A percentile compares a stretch with the other conserved stretches of the same genome.
Evolutionary conservation across 768 basidiomycete genomes (phyloP).

Genomic region (Panellus pusillus): DNA sequence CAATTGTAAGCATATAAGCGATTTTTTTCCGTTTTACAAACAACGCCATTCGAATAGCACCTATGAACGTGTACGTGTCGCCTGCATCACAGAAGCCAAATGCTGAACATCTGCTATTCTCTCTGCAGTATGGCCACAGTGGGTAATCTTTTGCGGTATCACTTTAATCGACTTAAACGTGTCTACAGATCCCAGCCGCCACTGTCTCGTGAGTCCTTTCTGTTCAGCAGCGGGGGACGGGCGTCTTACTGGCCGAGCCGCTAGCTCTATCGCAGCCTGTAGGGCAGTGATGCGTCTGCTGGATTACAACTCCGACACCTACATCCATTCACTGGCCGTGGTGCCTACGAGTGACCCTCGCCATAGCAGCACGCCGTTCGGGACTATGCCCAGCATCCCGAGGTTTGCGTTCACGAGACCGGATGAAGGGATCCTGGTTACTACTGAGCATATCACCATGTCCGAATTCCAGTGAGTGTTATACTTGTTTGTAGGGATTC

Average conservation of each 20-base stretch:
- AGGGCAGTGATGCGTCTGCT: slow-evolving; percentile 67
- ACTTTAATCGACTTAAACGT: slow-evolving; percentile 11
- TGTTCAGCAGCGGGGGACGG: slow-evolving; percentile 7
- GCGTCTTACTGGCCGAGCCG: background rate
- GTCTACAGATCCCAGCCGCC: slow-evolving; percentile 57
- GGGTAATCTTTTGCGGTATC: slow-evolving; percentile 17
- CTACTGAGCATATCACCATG: slow-evolving; percentile 62
- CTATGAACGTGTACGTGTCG: slow-evolving; percentile 61
- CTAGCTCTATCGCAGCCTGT: slow-evolving; percentile 62
- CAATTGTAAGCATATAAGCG: slow-evolving; percentile 43
- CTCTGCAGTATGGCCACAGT: slow-evolving; percentile 53
- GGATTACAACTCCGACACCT: slow-evolving; percentile 51
- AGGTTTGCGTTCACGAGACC: slow-evolving; percentile 36
- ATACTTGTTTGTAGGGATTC: background rate
- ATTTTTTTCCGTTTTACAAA: background rate
- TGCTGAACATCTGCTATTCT: slow-evolving; percentile 3
- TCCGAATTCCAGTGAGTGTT: slow-evolving; percentile 50
- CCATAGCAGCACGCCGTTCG: slow-evolving; percentile 28
- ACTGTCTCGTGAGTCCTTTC: slow-evolving; percentile 49
- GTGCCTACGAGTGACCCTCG: slow-evolving; percentile 33
- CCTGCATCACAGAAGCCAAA: background rate
- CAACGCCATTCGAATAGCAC: slow-evolving; percentile 32
- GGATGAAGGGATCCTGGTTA: slow-evolving; percentile 48
- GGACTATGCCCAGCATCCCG: slow-evolving; percentile 28
- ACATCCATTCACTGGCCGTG: slow-evolving; percentile 47